Conservation (phyloP, 1,284 basidiomycete species). For the Pseudozyma thailandica region DNA sequence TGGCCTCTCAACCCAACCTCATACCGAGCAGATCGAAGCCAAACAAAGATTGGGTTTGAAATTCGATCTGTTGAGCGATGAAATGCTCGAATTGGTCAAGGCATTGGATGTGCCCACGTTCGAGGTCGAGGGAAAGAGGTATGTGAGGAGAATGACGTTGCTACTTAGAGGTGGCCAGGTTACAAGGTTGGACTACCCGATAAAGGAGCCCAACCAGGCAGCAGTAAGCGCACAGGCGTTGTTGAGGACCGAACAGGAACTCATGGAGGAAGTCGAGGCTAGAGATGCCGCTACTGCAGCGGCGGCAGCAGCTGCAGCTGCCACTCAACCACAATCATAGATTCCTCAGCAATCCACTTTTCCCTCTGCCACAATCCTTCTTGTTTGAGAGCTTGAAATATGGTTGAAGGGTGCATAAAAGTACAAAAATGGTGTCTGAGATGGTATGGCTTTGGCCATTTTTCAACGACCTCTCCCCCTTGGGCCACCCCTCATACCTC, state of each 20-base stretch:
- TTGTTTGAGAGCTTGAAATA: background rate
- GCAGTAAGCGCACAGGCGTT: slow-evolving; percentile 46
- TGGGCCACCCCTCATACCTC: slow-evolving; percentile 36
- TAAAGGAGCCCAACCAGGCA: slow-evolving; percentile 39
- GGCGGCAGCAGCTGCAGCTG: slow-evolving; percentile 3
- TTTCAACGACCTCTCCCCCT: slow-evolving; percentile 21
- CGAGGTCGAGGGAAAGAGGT: slow-evolving; percentile 22
- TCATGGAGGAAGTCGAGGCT: slow-evolving; percentile 42
- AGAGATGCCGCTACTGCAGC: slow-evolving; percentile 38
- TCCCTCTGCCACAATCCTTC: background rate
- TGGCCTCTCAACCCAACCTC: slow-evolving; percentile 52
- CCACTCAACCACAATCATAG: background rate
- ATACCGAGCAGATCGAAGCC: slow-evolving; percentile 32
- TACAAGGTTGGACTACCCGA: slow-evolving; percentile 56
- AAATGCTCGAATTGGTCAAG: slow-evolving; percentile 13
- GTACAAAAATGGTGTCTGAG: slow-evolving; percentile 5
- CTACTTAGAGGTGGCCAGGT: slow-evolving; percentile 59
- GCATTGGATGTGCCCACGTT: slow-evolving; percentile 53
- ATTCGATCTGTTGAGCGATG: slow-evolving; percentile 47
- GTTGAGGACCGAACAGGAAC: slow-evolving; percentile 41
- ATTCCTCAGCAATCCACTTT: background rate
- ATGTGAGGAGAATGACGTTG: slow-evolving; percentile 50
- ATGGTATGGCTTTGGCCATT: background rate
- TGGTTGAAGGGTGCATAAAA: slow-evolving; percentile 10
- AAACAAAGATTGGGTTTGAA: slow-evolving; percentile 25